Percentiles rank a stretch among this genome's conserved stretches.
Evolutionary conservation across 768 basidiomycete genomes (phyloP).

Genomic region (Termitomyces sp.): DNA sequence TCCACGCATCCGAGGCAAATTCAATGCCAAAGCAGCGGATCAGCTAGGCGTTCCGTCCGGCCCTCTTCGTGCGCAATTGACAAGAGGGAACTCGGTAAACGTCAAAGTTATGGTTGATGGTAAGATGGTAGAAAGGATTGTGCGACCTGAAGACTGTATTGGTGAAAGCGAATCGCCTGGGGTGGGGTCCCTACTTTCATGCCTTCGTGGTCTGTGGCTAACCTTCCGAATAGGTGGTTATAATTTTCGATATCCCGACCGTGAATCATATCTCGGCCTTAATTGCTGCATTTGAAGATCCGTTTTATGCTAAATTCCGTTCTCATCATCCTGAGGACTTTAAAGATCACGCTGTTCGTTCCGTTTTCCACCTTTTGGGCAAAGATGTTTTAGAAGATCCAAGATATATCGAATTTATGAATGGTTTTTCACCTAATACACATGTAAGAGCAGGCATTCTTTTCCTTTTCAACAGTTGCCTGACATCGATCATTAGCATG

Average conservation of each 20-base stretch:
- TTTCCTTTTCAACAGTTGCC: not conserved
- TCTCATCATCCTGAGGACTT: constrained; percentile 38
- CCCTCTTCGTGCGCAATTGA: constrained; percentile 55
- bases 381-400: constrained; percentile 66
- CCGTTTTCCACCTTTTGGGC: constrained; percentile 73
- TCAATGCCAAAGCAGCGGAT: constrained; percentile 64
- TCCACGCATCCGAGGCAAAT: constrained; percentile 62
- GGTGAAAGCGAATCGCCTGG: constrained; percentile 50
- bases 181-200: constrained; percentile 26
- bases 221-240: constrained; percentile 41
- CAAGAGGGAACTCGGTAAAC: constrained; percentile 62
- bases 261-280: constrained; percentile 54
- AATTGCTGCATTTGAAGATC: constrained; percentile 42
- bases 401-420: constrained; percentile 73
- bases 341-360: constrained; percentile 46
- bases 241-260: constrained; percentile 74
- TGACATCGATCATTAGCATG: constrained; percentile 49
- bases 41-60: constrained; percentile 64
- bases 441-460: constrained; percentile 46
- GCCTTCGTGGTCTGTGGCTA: not conserved
- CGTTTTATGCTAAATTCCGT: constrained; percentile 48
- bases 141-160: constrained; percentile 61
- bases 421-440: constrained; percentile 54
- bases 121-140: constrained; percentile 42
- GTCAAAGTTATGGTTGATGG: constrained; percentile 48